phyloP scores from a whole-genome alignment of 441 rosid genomes.

The Jatropha podagrica region DNA sequence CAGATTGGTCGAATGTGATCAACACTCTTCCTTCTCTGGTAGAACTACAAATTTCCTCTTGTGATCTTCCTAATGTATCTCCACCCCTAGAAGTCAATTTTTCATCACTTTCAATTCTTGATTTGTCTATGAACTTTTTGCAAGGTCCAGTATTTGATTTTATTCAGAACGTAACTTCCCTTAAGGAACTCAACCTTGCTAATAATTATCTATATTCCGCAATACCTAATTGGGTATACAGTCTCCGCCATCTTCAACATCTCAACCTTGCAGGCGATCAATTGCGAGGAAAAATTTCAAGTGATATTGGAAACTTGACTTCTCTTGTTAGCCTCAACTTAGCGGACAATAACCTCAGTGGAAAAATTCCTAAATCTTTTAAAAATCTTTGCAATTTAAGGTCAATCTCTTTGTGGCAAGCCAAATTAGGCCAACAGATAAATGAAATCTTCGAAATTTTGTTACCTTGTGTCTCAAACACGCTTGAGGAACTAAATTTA shows the following conservation, averaged over 20 bases:
- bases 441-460: background rate
- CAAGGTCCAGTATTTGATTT: no score
- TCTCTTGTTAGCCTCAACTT: background rate
- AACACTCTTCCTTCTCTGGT: no score
- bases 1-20: no score
- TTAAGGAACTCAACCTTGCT: background rate
- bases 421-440: background rate
- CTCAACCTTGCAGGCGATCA: background rate
- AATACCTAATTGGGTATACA: background rate
- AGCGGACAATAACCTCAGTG: background rate
- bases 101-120: no score
- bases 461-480: background rate
- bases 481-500: background rate
- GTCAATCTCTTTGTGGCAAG: background rate
- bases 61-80: no score
- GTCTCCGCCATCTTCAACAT: background rate
- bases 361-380: background rate
- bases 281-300: conserved; percentile 10
- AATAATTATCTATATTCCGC: background rate
- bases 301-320: conserved; percentile 3
- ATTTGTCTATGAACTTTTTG: no score
- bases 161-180: no score
- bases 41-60: no score
- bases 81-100: no score
- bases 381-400: conserved; percentile 5